Conservation (phyloP, 352 stramenopile genomes). For the Blastocystis sp. region DNA sequence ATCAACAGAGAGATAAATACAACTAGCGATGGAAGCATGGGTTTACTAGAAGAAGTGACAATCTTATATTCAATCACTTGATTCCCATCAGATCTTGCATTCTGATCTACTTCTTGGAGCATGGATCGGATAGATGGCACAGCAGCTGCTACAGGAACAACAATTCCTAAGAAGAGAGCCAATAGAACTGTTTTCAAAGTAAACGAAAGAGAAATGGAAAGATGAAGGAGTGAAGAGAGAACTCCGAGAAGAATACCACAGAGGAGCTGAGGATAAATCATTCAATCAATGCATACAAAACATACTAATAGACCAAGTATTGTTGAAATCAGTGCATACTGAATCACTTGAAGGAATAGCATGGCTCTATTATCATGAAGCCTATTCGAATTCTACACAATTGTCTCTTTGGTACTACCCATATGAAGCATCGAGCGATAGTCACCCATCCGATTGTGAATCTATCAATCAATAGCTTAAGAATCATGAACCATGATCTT, state of each 20-base stretch:
- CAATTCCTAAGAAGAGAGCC: background rate
- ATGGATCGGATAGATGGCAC: background rate
- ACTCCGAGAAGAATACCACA: background rate
- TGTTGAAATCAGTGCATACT: background rate
- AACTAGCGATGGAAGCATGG: background rate
- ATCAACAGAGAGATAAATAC: background rate
- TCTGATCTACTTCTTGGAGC: background rate
- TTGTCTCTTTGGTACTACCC: background rate
- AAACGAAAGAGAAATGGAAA: constrained; percentile 12
- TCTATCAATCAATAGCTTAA: background rate
- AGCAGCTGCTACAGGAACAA: background rate
- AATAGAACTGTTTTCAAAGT: background rate
- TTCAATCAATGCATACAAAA: background rate
- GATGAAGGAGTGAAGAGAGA: background rate
- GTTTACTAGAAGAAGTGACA: background rate
- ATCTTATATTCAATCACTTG: constrained; percentile 19
- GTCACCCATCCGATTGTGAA: constrained; percentile 11
- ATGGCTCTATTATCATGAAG: background rate
- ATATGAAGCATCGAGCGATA: constrained; percentile 4
- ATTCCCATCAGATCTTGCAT: background rate
- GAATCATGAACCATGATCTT: constrained; percentile 8
- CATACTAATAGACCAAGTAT: background rate
- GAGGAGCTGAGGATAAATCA: background rate
- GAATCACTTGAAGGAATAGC: background rate
- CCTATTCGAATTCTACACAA: background rate